A percentile compares a stretch with the other conserved stretches of the same genome.
These are phyloP conservation scores for Erysimum cheiri DNA, from an alignment of 441 rosid species.

Conservation along the genomic window DNA sequence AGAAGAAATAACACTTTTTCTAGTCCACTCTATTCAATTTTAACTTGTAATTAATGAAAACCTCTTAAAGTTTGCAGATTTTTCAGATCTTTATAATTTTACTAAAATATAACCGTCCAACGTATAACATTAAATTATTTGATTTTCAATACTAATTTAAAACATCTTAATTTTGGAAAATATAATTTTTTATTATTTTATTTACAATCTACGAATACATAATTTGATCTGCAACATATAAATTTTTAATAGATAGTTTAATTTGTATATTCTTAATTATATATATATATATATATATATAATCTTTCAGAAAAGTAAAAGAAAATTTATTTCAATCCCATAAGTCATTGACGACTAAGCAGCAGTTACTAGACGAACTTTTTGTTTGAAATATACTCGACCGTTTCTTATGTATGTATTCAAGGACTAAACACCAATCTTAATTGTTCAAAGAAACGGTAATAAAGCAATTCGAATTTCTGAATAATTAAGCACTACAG, in stretches of 20 bases:
- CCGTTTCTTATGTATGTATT: constrained; percentile 21
- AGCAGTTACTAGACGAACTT: background rate
- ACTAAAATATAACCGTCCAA: background rate
- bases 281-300: background rate
- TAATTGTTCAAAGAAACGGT: background rate
- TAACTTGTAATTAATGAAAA: background rate
- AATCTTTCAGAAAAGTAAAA: background rate
- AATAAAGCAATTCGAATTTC: constrained; percentile 31
- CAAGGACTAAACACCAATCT: constrained; percentile 8
- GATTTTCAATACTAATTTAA: background rate
- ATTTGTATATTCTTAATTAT: background rate
- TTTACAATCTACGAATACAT: background rate
- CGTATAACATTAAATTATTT: background rate
- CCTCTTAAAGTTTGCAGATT: background rate
- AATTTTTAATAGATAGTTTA: background rate
- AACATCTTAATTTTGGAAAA: background rate
- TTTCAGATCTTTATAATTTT: background rate
- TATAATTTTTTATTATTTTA: background rate
- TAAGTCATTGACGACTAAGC: constrained; percentile 9
- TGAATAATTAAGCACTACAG: constrained; percentile 17
- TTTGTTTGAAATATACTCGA: constrained; percentile 2
- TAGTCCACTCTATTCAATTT: constrained; percentile 10
- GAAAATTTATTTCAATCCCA: background rate
- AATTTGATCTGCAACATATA: background rate
- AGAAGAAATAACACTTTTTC: background rate